Evolutionary conservation across 768 basidiomycete genomes (phyloP).

Genomic region (Aureoboletus auriporus): DNA sequence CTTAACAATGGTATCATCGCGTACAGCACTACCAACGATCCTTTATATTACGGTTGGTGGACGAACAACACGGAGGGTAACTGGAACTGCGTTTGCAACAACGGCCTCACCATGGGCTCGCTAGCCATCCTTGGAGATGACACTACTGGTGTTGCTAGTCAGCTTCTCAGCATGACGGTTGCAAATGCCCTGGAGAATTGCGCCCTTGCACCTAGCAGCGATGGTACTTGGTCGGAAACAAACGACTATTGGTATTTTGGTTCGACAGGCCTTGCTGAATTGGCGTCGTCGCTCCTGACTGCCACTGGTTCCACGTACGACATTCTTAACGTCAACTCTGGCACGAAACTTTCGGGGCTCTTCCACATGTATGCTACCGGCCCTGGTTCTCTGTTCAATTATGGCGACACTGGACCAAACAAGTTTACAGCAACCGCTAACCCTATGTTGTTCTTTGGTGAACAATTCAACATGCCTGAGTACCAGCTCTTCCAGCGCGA

Average conservation of each 20-base stretch:
- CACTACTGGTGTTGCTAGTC: constrained; percentile 62
- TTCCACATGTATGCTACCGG: constrained; percentile 91
- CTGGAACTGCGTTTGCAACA: constrained; percentile 98
- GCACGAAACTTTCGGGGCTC: constrained; percentile 65
- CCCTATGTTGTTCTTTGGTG: constrained; percentile 72
- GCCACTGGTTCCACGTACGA: constrained; percentile 85
- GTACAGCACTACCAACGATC: constrained; percentile 38
- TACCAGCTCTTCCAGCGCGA: constrained; percentile 92
- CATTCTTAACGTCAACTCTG: constrained; percentile 66
- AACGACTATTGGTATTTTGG: constrained; percentile 96
- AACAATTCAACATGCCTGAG: constrained; percentile 61
- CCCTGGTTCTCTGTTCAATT: constrained; percentile 79
- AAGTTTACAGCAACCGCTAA: constrained; percentile 96
- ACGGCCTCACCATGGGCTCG: constrained; percentile 82
- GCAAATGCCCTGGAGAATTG: constrained; percentile 78
- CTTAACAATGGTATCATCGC: constrained; percentile 60
- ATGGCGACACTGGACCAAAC: constrained; percentile 69
- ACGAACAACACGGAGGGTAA: constrained; percentile 68
- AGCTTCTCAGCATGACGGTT: constrained; percentile 65
- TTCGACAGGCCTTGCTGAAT: constrained; percentile 85
- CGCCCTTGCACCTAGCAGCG: constrained; percentile 52
- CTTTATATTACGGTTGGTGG: constrained; percentile 71
- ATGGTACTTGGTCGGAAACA: constrained; percentile 93
- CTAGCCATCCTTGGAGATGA: constrained; percentile 89
- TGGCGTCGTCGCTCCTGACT: constrained; percentile 74